Conservation (phyloP, 306 rosid species). For the Hippophae gyantsensis region DNA sequence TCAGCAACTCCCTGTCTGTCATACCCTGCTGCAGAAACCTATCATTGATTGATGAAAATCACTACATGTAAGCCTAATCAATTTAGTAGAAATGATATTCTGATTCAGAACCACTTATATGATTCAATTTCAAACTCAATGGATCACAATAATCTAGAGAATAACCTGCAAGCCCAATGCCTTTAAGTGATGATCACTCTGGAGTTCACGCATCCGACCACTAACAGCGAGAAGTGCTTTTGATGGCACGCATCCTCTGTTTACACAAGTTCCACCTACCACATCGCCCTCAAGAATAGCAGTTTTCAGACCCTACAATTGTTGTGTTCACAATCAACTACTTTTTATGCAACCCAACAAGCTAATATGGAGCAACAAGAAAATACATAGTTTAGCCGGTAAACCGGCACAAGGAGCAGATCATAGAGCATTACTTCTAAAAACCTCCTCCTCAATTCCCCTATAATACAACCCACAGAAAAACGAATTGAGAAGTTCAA, state of each 20-base stretch:
- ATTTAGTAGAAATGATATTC: neutral
- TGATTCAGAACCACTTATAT: neutral
- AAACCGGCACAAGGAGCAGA: neutral
- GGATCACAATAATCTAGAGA: constrained; percentile 6
- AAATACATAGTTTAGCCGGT: no score
- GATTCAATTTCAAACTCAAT: neutral
- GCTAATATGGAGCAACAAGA: neutral
- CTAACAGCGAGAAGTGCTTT: constrained; percentile 97
- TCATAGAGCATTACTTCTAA: neutral
- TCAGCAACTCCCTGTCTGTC: constrained; percentile 98
- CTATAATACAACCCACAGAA: no score
- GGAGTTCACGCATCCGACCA: constrained; percentile 95
- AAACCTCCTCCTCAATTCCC: no score
- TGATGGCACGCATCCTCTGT: constrained; percentile 97
- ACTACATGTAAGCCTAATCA: constrained; percentile 1
- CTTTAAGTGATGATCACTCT: constrained; percentile 77
- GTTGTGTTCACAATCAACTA: constrained; percentile 2
- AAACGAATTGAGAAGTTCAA: no score
- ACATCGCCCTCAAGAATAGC: constrained; percentile 90
- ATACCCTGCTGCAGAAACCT: constrained; percentile 83
- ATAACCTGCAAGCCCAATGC: constrained; percentile 86
- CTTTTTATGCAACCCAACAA: neutral
- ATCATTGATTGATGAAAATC: constrained; percentile 10
- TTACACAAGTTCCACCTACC: constrained; percentile 95
- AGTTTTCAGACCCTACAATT: constrained; percentile 84